phyloP scores from a whole-genome alignment of 2,329 filamentous ascomycete species.

The Colletotrichum plurivorum region DNA sequence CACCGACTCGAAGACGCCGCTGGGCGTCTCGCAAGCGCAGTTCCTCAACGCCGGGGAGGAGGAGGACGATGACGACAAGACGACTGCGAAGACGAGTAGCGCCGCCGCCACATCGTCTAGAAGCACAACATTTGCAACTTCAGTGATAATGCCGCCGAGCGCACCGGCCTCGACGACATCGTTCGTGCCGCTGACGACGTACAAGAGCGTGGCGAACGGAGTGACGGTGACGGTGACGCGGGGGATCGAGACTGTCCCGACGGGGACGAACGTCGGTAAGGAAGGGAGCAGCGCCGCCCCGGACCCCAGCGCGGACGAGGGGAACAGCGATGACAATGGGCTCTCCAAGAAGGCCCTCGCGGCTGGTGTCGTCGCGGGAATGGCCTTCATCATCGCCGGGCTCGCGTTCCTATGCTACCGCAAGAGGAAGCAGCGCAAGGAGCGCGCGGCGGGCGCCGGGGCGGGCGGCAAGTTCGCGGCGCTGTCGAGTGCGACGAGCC shows the following conservation, averaged over 20 bases:
- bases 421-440: constrained; percentile 22
- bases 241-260: constrained; percentile 23
- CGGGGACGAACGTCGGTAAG: constrained; percentile 18
- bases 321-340: background rate
- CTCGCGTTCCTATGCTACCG: constrained; percentile 34
- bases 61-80: constrained; percentile 40
- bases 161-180: constrained; percentile 4
- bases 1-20: constrained; percentile 57
- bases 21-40: constrained; percentile 57
- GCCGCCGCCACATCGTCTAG: background rate
- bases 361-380: constrained; percentile 16
- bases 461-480: constrained; percentile 30
- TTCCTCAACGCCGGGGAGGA: constrained; percentile 50
- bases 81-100: background rate
- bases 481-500: constrained; percentile 36
- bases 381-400: background rate
- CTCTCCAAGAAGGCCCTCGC: constrained; percentile 2
- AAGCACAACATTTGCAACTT: constrained; percentile 14
- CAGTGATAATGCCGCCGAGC: constrained; percentile 1
- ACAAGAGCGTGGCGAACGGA: constrained; percentile 34
- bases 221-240: constrained; percentile 35
- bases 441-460: constrained; percentile 7
- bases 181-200: constrained; percentile 22
- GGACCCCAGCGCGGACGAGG: background rate
- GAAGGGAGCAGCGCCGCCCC: background rate